phyloP scores from a whole-genome alignment of 306 rosid species.

The Castanospermum australe region DNA sequence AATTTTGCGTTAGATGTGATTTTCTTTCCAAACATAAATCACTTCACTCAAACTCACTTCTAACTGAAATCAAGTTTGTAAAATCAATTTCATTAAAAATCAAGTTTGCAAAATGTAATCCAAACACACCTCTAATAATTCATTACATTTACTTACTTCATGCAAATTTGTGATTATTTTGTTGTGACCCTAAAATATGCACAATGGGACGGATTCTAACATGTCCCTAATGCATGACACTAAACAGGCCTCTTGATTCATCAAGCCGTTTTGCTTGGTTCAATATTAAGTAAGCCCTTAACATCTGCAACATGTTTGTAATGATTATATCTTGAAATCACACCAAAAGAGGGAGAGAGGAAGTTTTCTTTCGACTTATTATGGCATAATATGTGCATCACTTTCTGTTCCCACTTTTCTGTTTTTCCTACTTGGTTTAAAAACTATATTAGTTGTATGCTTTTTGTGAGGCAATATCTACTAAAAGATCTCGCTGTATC shows the following conservation, averaged over 20 bases:
- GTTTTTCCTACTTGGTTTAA: background rate
- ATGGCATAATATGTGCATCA: background rate
- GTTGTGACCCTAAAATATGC: background rate
- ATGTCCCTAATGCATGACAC: background rate
- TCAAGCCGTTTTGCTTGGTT: slow-evolving; percentile 1
- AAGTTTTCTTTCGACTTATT: background rate
- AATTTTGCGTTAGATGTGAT: too few species aligned
- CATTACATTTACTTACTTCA: background rate
- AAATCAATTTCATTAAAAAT: too few species aligned
- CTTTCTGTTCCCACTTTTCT: background rate
- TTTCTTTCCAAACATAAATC: too few species aligned
- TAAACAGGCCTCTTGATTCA: background rate
- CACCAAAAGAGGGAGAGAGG: background rate
- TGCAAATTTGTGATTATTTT: slow-evolving; percentile 13
- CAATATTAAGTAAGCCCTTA: background rate
- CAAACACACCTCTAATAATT: too few species aligned
- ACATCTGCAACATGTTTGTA: background rate
- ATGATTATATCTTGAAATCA: background rate
- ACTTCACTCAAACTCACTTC: too few species aligned
- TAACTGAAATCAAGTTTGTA: too few species aligned
- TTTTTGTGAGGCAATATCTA: background rate
- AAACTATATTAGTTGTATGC: background rate
- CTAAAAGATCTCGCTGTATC: background rate
- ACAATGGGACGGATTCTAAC: background rate
- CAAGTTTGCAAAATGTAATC: too few species aligned